These are phyloP conservation scores for Nakazawaea wickerhamii DNA, from an alignment of 805 yeast genomes.

Conservation along the genomic window DNA sequence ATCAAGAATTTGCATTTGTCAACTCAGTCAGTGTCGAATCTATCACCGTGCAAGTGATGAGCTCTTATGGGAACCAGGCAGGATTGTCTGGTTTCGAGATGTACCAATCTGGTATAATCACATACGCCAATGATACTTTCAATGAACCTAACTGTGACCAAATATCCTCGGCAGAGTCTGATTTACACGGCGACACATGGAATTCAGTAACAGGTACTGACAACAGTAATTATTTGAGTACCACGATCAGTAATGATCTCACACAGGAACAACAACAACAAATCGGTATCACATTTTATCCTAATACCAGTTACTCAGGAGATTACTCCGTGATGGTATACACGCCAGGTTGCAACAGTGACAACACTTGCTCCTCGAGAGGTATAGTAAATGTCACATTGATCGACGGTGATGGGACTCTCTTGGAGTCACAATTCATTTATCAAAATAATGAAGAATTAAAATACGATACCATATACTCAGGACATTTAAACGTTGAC, in stretches of 20 bases:
- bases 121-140: slow-evolving; percentile 69
- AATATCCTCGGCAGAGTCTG: slow-evolving; percentile 10
- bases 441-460: slow-evolving; percentile 77
- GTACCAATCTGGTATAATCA: slow-evolving; percentile 51
- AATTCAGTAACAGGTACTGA: slow-evolving; percentile 10
- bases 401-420: slow-evolving; percentile 37
- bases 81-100: slow-evolving; percentile 71
- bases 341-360: slow-evolving; percentile 83
- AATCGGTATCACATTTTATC: slow-evolving; percentile 47
- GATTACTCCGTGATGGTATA: slow-evolving; percentile 64
- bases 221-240: slow-evolving; percentile 18
- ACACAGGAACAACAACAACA: slow-evolving; percentile 23
- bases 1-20: slow-evolving; percentile 79
- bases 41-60: slow-evolving; percentile 59
- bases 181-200: slow-evolving; percentile 21
- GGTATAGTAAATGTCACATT: slow-evolving; percentile 78
- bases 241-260: slow-evolving; percentile 21
- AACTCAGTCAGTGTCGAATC: slow-evolving; percentile 56
- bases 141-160: slow-evolving; percentile 60
- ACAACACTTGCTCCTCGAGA: slow-evolving; percentile 61
- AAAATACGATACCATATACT: slow-evolving; percentile 74
- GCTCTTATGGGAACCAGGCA: slow-evolving; percentile 64
- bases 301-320: slow-evolving; percentile 70
- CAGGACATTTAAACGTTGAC: slow-evolving; percentile 60
- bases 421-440: slow-evolving; percentile 39